Evolutionary conservation across 257 asterid species (phyloP).

Genomic region (Capsicum chinense): DNA sequence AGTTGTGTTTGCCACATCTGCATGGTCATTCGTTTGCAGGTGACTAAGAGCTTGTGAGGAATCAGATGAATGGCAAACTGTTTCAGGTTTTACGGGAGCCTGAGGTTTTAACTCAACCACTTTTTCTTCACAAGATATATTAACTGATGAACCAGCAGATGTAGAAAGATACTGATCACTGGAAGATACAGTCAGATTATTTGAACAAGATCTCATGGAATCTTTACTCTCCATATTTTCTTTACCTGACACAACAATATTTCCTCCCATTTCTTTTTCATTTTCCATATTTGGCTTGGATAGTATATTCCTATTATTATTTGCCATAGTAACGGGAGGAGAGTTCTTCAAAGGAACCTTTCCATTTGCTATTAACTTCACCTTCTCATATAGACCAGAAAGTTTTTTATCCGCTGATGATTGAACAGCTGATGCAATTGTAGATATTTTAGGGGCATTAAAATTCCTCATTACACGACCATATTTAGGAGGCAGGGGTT

Average conservation of each 20-base stretch:
- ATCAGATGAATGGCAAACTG: constrained; percentile 38
- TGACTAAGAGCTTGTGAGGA: constrained; percentile 40
- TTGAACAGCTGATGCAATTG: constrained; percentile 49
- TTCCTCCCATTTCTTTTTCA: constrained; percentile 46
- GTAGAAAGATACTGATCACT: constrained; percentile 42
- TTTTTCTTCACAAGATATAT: constrained; percentile 39
- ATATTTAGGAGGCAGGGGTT: constrained; percentile 95
- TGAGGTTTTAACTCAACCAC: constrained; percentile 45
- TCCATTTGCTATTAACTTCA: constrained; percentile 55
- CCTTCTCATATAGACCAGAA: constrained; percentile 57
- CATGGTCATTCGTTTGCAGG: constrained; percentile 36
- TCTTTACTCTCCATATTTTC: constrained; percentile 45
- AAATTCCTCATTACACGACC: constrained; percentile 95
- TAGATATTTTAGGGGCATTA: constrained; percentile 52
- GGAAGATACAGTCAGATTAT: constrained; percentile 42
- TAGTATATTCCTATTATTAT: constrained; percentile 38
- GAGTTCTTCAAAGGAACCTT: constrained; percentile 44
- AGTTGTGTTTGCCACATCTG: constrained; percentile 33
- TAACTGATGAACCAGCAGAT: constrained; percentile 44
- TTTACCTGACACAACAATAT: constrained; percentile 40
- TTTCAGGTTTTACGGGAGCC: constrained; percentile 40
- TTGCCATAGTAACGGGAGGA: constrained; percentile 43
- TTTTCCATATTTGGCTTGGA: constrained; percentile 47
- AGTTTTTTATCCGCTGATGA: constrained; percentile 53
- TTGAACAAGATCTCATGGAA: constrained; percentile 47